Evolutionary conservation across 768 basidiomycete species (phyloP).

Genomic region (Termitomyces eurrhizus): DNA sequence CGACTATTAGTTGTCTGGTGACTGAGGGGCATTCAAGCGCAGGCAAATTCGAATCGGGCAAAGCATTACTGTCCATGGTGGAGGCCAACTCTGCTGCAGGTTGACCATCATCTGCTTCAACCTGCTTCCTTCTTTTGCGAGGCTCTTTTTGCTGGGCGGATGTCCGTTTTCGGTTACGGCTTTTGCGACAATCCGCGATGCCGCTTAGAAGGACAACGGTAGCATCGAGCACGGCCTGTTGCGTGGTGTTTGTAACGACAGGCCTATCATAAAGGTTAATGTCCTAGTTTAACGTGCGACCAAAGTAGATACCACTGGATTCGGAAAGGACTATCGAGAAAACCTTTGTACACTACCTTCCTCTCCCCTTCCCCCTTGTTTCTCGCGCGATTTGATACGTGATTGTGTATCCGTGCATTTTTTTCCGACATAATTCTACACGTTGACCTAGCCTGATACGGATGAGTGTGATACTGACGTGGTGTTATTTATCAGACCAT

Average conservation of each 20-base stretch:
- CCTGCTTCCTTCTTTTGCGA: slow-evolving; percentile 14
- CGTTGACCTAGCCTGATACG: neutral
- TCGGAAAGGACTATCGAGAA: slow-evolving; percentile 69
- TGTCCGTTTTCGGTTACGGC: slow-evolving; percentile 38
- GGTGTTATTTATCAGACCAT: neutral
- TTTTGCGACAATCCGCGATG: slow-evolving; percentile 39
- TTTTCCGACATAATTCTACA: slow-evolving; percentile 40
- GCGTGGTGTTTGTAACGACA: slow-evolving; percentile 53
- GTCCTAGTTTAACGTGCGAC: slow-evolving; percentile 11
- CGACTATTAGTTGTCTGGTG: slow-evolving; percentile 49
- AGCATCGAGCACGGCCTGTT: slow-evolving; percentile 54
- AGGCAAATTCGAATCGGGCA: neutral
- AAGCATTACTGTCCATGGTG: neutral
- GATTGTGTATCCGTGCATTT: slow-evolving; percentile 48
- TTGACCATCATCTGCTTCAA: neutral
- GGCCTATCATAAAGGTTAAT: slow-evolving; percentile 43
- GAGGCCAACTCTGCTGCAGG: neutral
- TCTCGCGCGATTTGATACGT: slow-evolving; percentile 62
- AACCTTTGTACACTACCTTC: slow-evolving; percentile 58
- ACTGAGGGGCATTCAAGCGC: slow-evolving; percentile 30
- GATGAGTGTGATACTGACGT: too few relatives aligned
- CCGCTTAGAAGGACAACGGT: slow-evolving; percentile 49
- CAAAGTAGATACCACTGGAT: slow-evolving; percentile 52
- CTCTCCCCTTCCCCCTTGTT: slow-evolving; percentile 42
- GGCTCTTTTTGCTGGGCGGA: neutral